Evolutionary conservation across 2,329 filamentous ascomycete genomes (phyloP), one percentile per base, ranked within the genome.

Genomic region (Alternaria rosae): DNA sequence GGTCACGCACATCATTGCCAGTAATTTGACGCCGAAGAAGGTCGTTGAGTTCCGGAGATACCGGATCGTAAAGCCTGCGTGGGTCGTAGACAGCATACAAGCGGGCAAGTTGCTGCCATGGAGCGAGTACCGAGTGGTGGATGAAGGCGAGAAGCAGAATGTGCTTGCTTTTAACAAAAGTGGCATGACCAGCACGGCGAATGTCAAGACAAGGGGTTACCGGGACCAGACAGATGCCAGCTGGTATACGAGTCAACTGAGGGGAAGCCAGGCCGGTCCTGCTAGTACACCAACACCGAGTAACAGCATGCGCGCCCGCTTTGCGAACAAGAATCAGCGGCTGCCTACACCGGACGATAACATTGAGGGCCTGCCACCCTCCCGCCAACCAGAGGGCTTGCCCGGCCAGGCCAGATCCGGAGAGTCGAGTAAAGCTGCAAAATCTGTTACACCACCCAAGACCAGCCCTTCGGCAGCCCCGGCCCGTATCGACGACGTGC

Each of bases 1-100:
- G 76, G 94, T 93, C 0, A 99, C 96, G 1, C 94, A 99, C 77
- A 97, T 99, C 69, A 93, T 99, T 70, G 94, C 94, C 4, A 94
- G 93, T 54, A 91, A 88, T 55, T 83, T 99, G 21, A 95, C 95
- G 0, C 94, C 93, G 0, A 98, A 97, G 82, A 99, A 99, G 79
- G 89, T 89, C 26, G 88, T 94, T 56, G 95, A 99, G 67, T 97
- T 97, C 74, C 87, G 85, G 56, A 89, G 88, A 67, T 97, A 98
- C 78, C 89, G 94, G 47, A 92, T 99, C 38, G 95, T 97, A 53
- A 97, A 95, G 78, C 95, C 95, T 1, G 89, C 92, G 20, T 99
- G 95, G 95, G 87, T 99, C 4, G 90, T 93, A 13, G 94, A 99
- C 70, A 97, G 94, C 64, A 88, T 98, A 47, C 85, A 88, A 59